A percentile compares a stretch with the other conserved stretches of the same genome.
Evolutionary conservation across 2,329 filamentous ascomycete species (phyloP).

Genomic region (Trichoderma cornu-damae): DNA sequence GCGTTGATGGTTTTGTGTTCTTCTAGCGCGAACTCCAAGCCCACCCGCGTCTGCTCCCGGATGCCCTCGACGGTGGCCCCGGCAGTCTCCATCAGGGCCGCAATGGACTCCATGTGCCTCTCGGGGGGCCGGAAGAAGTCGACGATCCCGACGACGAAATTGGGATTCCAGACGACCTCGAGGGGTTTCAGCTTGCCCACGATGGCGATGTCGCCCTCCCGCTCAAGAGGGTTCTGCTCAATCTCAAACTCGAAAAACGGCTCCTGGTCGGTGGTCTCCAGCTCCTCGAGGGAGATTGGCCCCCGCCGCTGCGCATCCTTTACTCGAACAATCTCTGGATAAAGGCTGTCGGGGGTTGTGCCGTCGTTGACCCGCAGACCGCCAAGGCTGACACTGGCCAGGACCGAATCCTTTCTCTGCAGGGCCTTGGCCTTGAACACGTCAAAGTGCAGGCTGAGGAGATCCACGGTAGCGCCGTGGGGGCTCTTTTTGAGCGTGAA

Average conservation of each 20-base stretch:
- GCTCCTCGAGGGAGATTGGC: slow-evolving; percentile 49
- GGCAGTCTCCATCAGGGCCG: slow-evolving; percentile 89
- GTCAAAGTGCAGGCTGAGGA: slow-evolving; percentile 90
- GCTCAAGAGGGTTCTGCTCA: slow-evolving; percentile 92
- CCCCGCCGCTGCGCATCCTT: slow-evolving; percentile 67
- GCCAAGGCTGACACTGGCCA: slow-evolving; percentile 83
- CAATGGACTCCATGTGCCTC: slow-evolving; percentile 97
- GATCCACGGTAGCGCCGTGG: slow-evolving; percentile 60
- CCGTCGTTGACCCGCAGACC: slow-evolving; percentile 94
- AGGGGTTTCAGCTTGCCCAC: slow-evolving; percentile 90
- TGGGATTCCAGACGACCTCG: slow-evolving; percentile 96
- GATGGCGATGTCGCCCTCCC: slow-evolving; percentile 83
- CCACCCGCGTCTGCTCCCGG: slow-evolving; percentile 89
- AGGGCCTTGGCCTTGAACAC: slow-evolving; percentile 86
- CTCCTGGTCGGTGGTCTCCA: slow-evolving; percentile 53
- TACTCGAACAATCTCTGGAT: slow-evolving; percentile 90
- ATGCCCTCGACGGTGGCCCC: slow-evolving; percentile 93
- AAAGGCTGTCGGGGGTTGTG: slow-evolving; percentile 84
- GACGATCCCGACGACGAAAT: slow-evolving; percentile 81
- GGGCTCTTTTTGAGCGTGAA: slow-evolving; percentile 82
- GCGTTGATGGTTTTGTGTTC: slow-evolving; percentile 98
- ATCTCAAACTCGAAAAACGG: slow-evolving; percentile 90
- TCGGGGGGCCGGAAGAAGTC: slow-evolving; percentile 97
- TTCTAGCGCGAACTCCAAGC: slow-evolving; percentile 90
- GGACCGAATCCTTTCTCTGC: slow-evolving; percentile 83